Evolutionary conservation across 176 grass and related monocot genomes (phyloP).

Genomic region (Puccinellia tenuiflora): DNA sequence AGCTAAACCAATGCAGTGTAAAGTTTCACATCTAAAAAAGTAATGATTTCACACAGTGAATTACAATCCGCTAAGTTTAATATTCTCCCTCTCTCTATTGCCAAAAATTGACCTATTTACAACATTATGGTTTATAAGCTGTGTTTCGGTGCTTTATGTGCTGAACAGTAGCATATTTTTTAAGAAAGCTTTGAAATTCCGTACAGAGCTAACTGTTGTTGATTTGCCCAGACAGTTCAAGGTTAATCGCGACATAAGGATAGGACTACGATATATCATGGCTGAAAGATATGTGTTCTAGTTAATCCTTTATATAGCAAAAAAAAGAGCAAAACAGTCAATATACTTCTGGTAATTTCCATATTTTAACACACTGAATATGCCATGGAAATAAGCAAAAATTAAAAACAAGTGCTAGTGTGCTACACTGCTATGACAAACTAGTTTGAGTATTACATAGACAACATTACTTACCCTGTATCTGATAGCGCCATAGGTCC

Average conservation of each 20-base stretch:
- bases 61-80: background rate
- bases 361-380: background rate
- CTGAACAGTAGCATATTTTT: background rate
- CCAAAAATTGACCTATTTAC: background rate
- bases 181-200: background rate
- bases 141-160: background rate
- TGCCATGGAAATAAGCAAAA: background rate
- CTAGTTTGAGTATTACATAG: background rate
- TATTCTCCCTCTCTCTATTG: background rate
- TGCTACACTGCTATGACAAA: background rate
- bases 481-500: conserved; percentile 91
- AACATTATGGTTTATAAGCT: background rate
- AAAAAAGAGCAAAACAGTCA: background rate
- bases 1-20: background rate
- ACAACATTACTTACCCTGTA: conserved; percentile 44
- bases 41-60: background rate
- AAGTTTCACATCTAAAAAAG: too few relatives aligned
- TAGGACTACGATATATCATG: background rate
- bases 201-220: background rate
- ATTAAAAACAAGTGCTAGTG: background rate
- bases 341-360: background rate
- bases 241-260: background rate
- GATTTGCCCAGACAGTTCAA: background rate
- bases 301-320: background rate
- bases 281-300: background rate